These are phyloP conservation scores for Fusarium sp. DNA, from an alignment of 2,329 filamentous ascomycete genomes.

Conservation along the genomic window DNA sequence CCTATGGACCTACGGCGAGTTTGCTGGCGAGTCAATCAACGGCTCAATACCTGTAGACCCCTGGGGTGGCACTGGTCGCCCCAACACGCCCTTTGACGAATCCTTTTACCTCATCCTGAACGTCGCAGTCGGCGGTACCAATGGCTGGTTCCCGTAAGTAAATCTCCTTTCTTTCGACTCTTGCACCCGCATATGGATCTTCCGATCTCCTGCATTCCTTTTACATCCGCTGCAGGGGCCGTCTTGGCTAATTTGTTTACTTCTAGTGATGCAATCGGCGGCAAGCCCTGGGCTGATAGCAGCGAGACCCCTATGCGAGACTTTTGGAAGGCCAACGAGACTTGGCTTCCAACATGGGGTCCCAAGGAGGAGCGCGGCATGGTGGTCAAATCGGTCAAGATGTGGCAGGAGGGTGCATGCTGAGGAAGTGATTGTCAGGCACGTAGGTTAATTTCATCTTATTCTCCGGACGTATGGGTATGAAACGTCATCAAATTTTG, in stretches of 20 bases:
- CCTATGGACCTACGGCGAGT: conserved; percentile 56
- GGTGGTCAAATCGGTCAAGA: conserved; percentile 61
- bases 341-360: conserved; percentile 60
- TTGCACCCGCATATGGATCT: conserved; percentile 6
- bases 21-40: conserved; percentile 58
- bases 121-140: conserved; percentile 64
- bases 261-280: conserved; percentile 56
- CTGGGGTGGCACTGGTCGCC: conserved; percentile 56
- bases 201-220: not conserved
- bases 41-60: conserved; percentile 59
- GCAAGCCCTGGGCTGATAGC: conserved; percentile 62
- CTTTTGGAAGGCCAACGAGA: conserved; percentile 57
- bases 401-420: conserved; percentile 59
- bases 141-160: conserved; percentile 62
- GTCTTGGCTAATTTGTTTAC: conserved; percentile 27
- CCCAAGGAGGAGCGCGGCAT: conserved; percentile 54
- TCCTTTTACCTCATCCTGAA: conserved; percentile 66
- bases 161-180: not conserved
- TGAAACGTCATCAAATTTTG: not conserved
- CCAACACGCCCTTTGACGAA: conserved; percentile 65
- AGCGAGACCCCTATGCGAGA: conserved; percentile 56
- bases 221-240: conserved; percentile 1
- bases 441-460: not conserved
- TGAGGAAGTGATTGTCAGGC: conserved; percentile 4
- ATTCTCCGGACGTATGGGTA: not conserved